These are phyloP conservation scores for Rutstroemia sydowiana DNA, from an alignment of 2,329 filamentous ascomycete species.

Conservation along the genomic window DNA sequence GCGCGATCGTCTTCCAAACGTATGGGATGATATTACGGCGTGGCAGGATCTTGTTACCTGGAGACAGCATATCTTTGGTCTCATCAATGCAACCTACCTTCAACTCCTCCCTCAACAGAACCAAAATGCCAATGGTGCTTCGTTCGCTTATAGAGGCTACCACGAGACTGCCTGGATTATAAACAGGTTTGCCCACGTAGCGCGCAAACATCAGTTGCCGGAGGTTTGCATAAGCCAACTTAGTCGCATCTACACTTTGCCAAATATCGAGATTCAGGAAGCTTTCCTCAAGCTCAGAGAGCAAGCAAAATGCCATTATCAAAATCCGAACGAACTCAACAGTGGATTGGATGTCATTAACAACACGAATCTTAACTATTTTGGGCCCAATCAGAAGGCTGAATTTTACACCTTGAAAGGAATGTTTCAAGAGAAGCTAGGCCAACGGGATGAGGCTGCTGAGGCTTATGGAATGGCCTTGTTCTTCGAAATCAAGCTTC, in stretches of 20 bases:
- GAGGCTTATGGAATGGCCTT: constrained; percentile 90
- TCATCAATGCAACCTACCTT: constrained; percentile 93
- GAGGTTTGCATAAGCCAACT: constrained; percentile 97
- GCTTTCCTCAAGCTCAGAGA: constrained; percentile 97
- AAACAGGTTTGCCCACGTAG: constrained; percentile 96
- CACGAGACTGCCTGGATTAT: constrained; percentile 99
- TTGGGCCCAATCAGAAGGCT: constrained; percentile 90
- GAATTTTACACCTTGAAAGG: constrained; percentile 99
- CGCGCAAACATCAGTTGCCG: constrained; percentile 89
- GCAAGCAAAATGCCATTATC: constrained; percentile 97
- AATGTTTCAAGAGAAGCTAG: constrained; percentile 95
- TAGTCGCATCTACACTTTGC: constrained; percentile 94
- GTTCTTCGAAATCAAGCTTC: constrained; percentile 90
- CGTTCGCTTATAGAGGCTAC: constrained; percentile 93
- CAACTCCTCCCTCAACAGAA: constrained; percentile 72
- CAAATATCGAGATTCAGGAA: constrained; percentile 99
- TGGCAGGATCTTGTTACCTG: constrained; percentile 99
- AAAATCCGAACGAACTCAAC: constrained; percentile 85
- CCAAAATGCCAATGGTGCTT: constrained; percentile 79
- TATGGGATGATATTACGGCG: constrained; percentile 98
- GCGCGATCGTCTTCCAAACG: constrained; percentile 91
- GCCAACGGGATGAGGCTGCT: constrained; percentile 84
- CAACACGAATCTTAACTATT: constrained; percentile 98
- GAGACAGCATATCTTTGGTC: constrained; percentile 96
- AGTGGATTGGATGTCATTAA: constrained; percentile 97